A percentile compares a stretch with the other conserved stretches of the same genome.
Evolutionary conservation across 306 rosid species (phyloP).

Genomic region (Urtica urens): DNA sequence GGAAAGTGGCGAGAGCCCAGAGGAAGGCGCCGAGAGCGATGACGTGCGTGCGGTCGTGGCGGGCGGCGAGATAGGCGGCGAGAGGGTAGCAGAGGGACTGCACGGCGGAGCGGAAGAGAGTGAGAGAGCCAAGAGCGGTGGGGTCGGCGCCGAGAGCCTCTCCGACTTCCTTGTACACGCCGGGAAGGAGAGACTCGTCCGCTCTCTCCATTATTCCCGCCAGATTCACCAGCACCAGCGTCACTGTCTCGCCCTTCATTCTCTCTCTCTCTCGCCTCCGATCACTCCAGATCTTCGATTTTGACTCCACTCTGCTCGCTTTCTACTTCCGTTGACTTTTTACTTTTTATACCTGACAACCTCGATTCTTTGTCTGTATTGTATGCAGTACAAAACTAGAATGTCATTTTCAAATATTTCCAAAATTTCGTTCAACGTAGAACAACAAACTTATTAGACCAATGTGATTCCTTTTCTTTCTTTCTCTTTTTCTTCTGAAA

Average conservation of each 20-base stretch:
- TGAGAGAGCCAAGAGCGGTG: conserved; percentile 63
- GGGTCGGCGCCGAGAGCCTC: conserved; percentile 65
- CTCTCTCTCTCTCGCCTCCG: no score
- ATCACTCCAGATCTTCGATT: no score
- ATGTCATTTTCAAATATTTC: no score
- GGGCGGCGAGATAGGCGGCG: conserved; percentile 59
- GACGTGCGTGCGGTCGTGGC: conserved; percentile 59
- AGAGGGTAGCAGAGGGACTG: conserved; percentile 64
- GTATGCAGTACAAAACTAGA: no score
- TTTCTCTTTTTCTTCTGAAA: no score
- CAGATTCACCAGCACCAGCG: conserved; percentile 51
- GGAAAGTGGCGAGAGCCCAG: conserved; percentile 65
- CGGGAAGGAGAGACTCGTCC: conserved; percentile 66
- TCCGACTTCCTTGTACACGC: conserved; percentile 69
- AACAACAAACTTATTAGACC: no score
- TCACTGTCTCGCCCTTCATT: conserved; percentile 53
- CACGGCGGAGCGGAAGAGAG: conserved; percentile 67
- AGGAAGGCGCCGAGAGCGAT: conserved; percentile 67
- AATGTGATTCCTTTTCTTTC: no score
- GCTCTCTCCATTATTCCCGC: conserved; percentile 69
- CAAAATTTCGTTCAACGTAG: no score
- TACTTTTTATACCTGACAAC: no score
- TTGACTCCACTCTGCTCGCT: no score
- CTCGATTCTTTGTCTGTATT: no score
- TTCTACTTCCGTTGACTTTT: no score